Evolutionary conservation across 768 basidiomycete genomes (phyloP).

Genomic region (Podaxis mareebaensis): DNA sequence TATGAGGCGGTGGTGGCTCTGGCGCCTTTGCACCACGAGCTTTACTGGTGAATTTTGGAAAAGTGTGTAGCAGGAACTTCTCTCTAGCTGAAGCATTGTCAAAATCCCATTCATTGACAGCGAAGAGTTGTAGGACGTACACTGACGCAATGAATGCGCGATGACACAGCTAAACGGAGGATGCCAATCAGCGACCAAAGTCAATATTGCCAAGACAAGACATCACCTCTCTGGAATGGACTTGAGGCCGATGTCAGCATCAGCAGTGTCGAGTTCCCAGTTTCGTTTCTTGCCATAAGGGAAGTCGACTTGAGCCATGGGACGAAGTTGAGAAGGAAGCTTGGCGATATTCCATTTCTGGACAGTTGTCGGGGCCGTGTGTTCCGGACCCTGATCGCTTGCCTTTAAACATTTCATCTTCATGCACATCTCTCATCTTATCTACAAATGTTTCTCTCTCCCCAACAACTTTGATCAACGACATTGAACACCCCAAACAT

Average conservation of each 20-base stretch:
- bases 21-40: slow-evolving; percentile 58
- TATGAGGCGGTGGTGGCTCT: slow-evolving; percentile 62
- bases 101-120: neutral
- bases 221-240: slow-evolving; percentile 59
- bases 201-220: neutral
- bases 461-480: neutral
- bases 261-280: slow-evolving; percentile 56
- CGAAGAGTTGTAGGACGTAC: slow-evolving; percentile 32
- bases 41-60: slow-evolving; percentile 73
- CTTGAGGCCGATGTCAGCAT: slow-evolving; percentile 46
- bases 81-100: slow-evolving; percentile 54
- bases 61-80: slow-evolving; percentile 65
- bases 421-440: slow-evolving; percentile 13
- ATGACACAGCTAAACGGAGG: slow-evolving; percentile 54
- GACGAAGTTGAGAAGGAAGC: neutral
- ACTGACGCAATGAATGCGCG: slow-evolving; percentile 70
- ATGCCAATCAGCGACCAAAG: neutral
- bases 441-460: slow-evolving; percentile 7
- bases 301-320: slow-evolving; percentile 28
- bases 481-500: slow-evolving; percentile 26
- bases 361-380: slow-evolving; percentile 13
- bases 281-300: slow-evolving; percentile 58
- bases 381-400: slow-evolving; percentile 2
- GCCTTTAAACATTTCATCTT: slow-evolving; percentile 1
- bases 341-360: slow-evolving; percentile 10